A percentile compares a stretch with the other conserved stretches of the same genome.
Conservation (phyloP, 345 rosid species). For the Rubroshorea leprosula region DNA sequence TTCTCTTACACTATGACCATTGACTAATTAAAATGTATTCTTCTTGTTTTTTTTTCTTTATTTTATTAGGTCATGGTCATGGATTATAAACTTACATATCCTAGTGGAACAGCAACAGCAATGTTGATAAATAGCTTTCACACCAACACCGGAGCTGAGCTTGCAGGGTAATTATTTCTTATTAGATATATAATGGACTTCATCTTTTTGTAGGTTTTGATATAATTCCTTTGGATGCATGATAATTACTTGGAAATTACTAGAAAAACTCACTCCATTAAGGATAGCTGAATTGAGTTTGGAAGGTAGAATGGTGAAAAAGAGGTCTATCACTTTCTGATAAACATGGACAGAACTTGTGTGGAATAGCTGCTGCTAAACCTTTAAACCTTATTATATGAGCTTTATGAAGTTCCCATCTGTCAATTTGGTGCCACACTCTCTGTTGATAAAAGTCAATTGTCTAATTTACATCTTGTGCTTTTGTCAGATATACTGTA, state of each 20-base stretch:
- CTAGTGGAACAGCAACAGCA: slow-evolving; percentile 94
- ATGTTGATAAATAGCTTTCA: slow-evolving; percentile 95
- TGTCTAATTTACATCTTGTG: neutral
- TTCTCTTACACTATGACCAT: neutral
- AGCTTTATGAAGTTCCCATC: neutral
- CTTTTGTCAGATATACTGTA: neutral
- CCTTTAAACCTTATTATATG: neutral
- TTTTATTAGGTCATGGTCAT: slow-evolving; percentile 67
- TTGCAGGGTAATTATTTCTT: slow-evolving; percentile 56
- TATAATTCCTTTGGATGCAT: slow-evolving; percentile 9
- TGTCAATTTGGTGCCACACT: neutral
- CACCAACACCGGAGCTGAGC: slow-evolving; percentile 82
- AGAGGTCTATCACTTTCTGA: neutral
- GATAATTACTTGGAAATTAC: neutral
- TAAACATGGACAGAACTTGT: neutral
- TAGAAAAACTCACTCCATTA: neutral
- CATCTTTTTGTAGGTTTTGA: neutral
- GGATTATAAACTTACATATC: slow-evolving; percentile 92
- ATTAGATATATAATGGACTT: neutral
- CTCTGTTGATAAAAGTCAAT: neutral
- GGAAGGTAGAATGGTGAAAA: neutral
- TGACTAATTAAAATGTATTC: too few relatives aligned
- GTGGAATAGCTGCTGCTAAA: slow-evolving; percentile 1
- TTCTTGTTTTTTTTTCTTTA: neutral
- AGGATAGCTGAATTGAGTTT: slow-evolving; percentile 1